A percentile compares a stretch with the other conserved stretches of the same genome.
These are phyloP conservation scores for Orobanche coerulescens DNA, from an alignment of 257 asterid species.

Conservation along the genomic window DNA sequence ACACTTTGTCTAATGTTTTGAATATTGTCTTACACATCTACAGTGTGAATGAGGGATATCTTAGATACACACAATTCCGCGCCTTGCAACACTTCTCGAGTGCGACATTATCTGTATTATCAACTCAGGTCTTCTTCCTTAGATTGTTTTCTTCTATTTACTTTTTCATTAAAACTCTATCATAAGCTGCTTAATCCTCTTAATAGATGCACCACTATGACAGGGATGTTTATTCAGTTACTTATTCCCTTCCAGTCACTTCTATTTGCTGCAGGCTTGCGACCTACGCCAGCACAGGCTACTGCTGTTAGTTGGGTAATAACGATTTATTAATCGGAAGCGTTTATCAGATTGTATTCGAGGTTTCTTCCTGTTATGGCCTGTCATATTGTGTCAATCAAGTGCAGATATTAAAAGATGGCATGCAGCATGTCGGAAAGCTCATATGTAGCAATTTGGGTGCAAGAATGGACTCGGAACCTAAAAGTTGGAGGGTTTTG, in stretches of 20 bases:
- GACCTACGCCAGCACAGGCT: constrained; percentile 99
- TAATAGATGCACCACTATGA: constrained; percentile 10
- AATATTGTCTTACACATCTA: constrained; percentile 23
- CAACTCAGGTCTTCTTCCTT: constrained; percentile 85
- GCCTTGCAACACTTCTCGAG: constrained; percentile 94
- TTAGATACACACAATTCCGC: constrained; percentile 86
- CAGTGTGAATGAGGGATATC: constrained; percentile 97
- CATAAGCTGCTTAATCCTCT: background rate
- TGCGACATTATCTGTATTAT: constrained; percentile 82
- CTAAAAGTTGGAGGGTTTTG: constrained; percentile 86
- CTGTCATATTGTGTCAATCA: constrained; percentile 14
- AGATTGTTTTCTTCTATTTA: background rate
- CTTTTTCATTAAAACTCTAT: background rate
- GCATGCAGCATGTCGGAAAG: constrained; percentile 96
- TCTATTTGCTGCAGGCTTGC: constrained; percentile 96
- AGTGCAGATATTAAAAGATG: constrained; percentile 82
- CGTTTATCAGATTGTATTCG: background rate
- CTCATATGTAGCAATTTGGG: constrained; percentile 93
- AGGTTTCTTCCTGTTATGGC: constrained; percentile 2
- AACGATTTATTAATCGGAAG: constrained; percentile 22
- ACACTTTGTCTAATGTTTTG: background rate
- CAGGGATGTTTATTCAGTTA: constrained; percentile 22
- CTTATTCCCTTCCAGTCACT: constrained; percentile 81
- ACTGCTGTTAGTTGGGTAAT: constrained; percentile 99
- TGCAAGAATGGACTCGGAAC: constrained; percentile 98